Evolutionary conservation across 2,329 filamentous ascomycete genomes (phyloP).

Genomic region (Tolypocladium amazonense): DNA sequence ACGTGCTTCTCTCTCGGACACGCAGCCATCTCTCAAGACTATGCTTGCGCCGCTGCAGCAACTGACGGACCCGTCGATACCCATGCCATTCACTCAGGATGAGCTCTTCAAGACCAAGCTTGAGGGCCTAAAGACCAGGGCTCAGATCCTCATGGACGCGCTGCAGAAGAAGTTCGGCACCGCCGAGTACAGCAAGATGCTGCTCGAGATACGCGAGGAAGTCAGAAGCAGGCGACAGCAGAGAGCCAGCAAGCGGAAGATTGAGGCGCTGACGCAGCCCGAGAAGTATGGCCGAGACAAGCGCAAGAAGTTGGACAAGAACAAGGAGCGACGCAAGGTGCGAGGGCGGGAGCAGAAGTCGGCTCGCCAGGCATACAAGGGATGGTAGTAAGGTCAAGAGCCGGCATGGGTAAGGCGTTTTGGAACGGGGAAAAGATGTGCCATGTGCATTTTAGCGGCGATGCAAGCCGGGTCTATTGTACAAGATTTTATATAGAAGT

Average conservation of each 20-base stretch:
- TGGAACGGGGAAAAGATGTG: neutral
- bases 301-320: slow-evolving; percentile 72
- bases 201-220: slow-evolving; percentile 62
- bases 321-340: slow-evolving; percentile 73
- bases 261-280: slow-evolving; percentile 75
- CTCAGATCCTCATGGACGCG: slow-evolving; percentile 68
- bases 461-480: neutral
- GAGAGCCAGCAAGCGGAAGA: slow-evolving; percentile 73
- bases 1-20: slow-evolving; percentile 44
- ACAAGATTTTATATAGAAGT: neutral
- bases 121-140: slow-evolving; percentile 59
- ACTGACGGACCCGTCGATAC: slow-evolving; percentile 70
- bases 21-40: slow-evolving; percentile 52
- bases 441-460: neutral
- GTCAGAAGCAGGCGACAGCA: slow-evolving; percentile 64
- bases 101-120: slow-evolving; percentile 58
- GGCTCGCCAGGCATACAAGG: slow-evolving; percentile 59
- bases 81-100: slow-evolving; percentile 60
- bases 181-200: slow-evolving; percentile 61
- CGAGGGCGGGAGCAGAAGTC: slow-evolving; percentile 63
- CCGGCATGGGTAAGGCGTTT: slow-evolving; percentile 16
- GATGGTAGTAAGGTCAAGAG: slow-evolving; percentile 15
- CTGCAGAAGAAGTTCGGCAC: slow-evolving; percentile 80
- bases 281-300: slow-evolving; percentile 71
- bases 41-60: slow-evolving; percentile 59